Evolutionary conservation across 805 yeast genomes (phyloP), one percentile per base, ranked within the genome.

Genomic region (Wickerhamomyces kurtzmanii): DNA sequence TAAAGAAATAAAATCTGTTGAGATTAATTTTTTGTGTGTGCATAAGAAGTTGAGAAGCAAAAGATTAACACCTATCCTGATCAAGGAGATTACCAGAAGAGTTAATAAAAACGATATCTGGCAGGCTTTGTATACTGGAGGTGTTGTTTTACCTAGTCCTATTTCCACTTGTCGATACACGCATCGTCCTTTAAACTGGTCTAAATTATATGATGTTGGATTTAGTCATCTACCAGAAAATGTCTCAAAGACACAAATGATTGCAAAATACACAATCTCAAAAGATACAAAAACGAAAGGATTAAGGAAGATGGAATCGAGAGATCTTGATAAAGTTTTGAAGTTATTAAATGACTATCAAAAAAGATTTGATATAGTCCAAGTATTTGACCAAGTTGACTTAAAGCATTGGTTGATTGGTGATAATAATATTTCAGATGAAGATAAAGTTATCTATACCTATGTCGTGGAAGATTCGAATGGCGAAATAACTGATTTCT

Each of bases 91-190:
- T 39, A 91, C 97, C 4, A 70, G 98, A 49, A 68, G 97, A 41
- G 91, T 91, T 38, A 89, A 91, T 55, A 67, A 71, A 37, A 65
- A 67, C 24, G 72, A 82, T 33, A 81, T 87, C 34, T 91, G 96
- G 95, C 96, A 87, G 53, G 98, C 97, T 0, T 66, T 91, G 34
- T 85, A 84, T 55, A 89, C 98, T 8, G 94, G 89, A 0, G 98
- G 97, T 8, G 74, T 77, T 3, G 77, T 85, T 3, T 63, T 91
- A 32, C 98, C 98, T 14, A 75, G 87, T n/a, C 98, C 98, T 0
- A 71, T 89, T 5, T 62, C 94, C 9, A 75, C 84, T 3, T 78
- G 93, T 50, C 70, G 96, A 35, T 91, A 91, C 53, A 80, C 82
- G 23, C 98, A 91, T 57, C 80, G 98, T 43, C 93, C 96, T 2